Conservation (phyloP, 371 early-diverging fungal species). For the Choanephora cucurbitarum region DNA sequence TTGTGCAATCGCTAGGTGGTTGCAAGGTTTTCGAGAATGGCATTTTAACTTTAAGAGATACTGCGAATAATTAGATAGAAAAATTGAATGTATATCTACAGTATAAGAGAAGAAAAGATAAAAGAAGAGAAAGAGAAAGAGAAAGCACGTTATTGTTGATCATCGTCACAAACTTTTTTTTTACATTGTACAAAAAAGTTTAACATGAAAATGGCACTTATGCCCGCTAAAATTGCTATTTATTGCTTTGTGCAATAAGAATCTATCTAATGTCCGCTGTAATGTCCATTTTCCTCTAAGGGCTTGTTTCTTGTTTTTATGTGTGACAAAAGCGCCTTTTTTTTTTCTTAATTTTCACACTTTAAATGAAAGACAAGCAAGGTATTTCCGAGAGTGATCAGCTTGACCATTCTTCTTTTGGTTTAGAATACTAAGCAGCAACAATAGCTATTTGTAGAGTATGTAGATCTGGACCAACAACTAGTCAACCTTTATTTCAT, state of each 20-base stretch:
- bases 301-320: neutral
- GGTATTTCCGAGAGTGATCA: neutral
- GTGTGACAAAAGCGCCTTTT: neutral
- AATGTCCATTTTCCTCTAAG: too few relatives aligned
- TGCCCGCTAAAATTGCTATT: conserved; percentile 1
- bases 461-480: conserved; percentile 67
- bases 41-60: neutral
- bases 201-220: conserved; percentile 1
- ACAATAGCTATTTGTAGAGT: conserved; percentile 70
- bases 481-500: conserved; percentile 68
- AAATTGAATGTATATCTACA: neutral
- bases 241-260: neutral
- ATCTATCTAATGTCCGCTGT: neutral
- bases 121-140: conserved; percentile 9
- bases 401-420: neutral
- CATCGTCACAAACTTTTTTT: conserved; percentile 6
- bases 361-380: conserved; percentile 15
- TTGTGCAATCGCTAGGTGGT: neutral
- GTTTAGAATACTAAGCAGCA: conserved; percentile 30
- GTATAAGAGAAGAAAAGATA: neutral
- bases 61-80: neutral
- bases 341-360: neutral
- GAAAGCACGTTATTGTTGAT: conserved; percentile 7
- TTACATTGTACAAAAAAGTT: conserved; percentile 5
- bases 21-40: neutral